Evolutionary conservation across 2,329 filamentous ascomycete species (phyloP), one percentile per base, ranked within the genome.

Genomic region (Thermochaetoides dissita): DNA sequence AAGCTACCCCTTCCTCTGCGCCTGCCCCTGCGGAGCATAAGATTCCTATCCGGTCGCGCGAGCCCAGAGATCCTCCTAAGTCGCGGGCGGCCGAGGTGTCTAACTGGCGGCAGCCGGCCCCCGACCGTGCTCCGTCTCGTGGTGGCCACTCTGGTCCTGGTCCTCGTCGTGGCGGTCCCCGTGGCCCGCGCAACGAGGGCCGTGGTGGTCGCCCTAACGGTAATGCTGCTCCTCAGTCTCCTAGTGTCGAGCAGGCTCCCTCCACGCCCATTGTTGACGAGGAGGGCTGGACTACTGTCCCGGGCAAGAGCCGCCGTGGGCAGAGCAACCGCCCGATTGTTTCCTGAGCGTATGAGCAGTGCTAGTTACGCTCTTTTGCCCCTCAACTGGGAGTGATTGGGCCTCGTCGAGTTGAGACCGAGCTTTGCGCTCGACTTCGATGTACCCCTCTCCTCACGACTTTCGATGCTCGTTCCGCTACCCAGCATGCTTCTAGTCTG

Each of bases 271-370:
- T 63, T 34, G 58, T 64, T 39, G 71, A 74, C 37, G 74, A 75
- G 33, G 76, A 80, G 56, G 76, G 76, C 50, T 81, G 76, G 76
- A 77, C 73, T 48, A 80, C 72, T 28, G 76, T 77, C 41, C 51
- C 57, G 3, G 53, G 47, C 43, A 67, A 67, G 53, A 57, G 57
- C 38, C 53, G 71, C 57, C 49, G 65, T 33, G 59, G 54, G n/a
- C 37, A 36, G 35, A 24, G 37, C 41, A 44, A 46, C 37, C 48
- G 52, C 36, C 45, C 49, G 9, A 10, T 47, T 11, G 47, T 30
- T 28, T 43, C 41, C 10, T 53, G 43, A 54, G 36, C 43, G 44
- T 31, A 37, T 43, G 37, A 40, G 59, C 39, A 30, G 3, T 17
- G 10, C 37, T 38, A 30, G 17, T 35, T 8, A 35, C 37, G 12